Evolutionary conservation across 768 basidiomycete genomes (phyloP).

Genomic region (Lactifluus piperatus): DNA sequence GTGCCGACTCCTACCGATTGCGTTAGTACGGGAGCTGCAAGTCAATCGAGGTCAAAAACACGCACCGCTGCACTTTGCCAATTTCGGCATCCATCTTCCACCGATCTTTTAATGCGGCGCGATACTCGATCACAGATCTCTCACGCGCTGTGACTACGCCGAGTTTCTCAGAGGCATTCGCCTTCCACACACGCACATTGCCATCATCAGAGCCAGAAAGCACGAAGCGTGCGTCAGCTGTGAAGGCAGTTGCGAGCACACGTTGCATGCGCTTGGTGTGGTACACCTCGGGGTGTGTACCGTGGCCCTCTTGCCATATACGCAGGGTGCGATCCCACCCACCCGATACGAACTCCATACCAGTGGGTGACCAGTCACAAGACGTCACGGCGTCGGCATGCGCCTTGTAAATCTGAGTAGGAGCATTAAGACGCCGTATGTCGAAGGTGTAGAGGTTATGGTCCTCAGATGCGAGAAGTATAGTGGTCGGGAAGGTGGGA

Average conservation of each 20-base stretch:
- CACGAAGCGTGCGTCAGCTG: constrained; percentile 85
- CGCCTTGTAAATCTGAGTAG: constrained; percentile 92
- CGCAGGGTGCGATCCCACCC: constrained; percentile 94
- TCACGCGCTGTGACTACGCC: constrained; percentile 88
- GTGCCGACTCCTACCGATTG: constrained; percentile 53
- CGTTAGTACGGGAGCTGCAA: not conserved
- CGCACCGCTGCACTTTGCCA: constrained; percentile 70
- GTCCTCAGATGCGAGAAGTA: constrained; percentile 96
- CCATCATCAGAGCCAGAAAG: constrained; percentile 91
- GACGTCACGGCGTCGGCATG: constrained; percentile 96
- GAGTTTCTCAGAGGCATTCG: constrained; percentile 84
- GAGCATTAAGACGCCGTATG: constrained; percentile 70
- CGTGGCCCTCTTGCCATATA: constrained; percentile 85
- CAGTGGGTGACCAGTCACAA: constrained; percentile 97
- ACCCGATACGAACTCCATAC: constrained; percentile 90
- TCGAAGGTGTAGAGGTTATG: constrained; percentile 99
- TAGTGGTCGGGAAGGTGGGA: constrained; percentile 85
- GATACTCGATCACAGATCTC: constrained; percentile 86
- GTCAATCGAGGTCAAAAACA: constrained; percentile 9
- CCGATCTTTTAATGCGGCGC: constrained; percentile 75
- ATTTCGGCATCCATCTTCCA: constrained; percentile 86
- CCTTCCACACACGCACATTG: constrained; percentile 93
- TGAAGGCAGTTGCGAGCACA: constrained; percentile 83
- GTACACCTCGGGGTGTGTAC: constrained; percentile 80
- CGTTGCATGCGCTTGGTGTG: constrained; percentile 99